Conservation (phyloP, 2,329 filamentous ascomycete genomes). For the Penicillium frequentans region DNA sequence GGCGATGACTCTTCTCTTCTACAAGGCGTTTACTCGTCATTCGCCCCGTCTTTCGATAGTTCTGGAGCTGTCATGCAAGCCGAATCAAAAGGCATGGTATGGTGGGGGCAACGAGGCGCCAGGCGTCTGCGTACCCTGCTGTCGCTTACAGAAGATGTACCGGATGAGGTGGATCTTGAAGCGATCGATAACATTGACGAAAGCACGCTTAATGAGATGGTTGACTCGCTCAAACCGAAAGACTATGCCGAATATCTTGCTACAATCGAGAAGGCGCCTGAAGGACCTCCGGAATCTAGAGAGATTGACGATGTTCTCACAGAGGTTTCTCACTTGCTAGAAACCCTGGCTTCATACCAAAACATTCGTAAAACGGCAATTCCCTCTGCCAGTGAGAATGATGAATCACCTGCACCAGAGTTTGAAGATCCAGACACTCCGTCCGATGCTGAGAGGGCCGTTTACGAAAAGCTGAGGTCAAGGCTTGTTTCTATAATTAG, state of each 20-base stretch:
- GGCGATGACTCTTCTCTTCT: conserved; percentile 39
- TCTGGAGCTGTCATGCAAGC: conserved; percentile 43
- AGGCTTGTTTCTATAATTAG: conserved; percentile 73
- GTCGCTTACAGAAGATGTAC: conserved; percentile 23
- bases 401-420: conserved; percentile 25
- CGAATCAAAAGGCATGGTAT: conserved; percentile 45
- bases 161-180: conserved; percentile 21
- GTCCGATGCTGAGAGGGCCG: conserved; percentile 55
- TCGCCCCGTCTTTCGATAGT: conserved; percentile 50
- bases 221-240: conserved; percentile 43
- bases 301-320: conserved; percentile 53
- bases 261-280: conserved; percentile 18
- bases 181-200: conserved; percentile 41
- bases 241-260: conserved; percentile 27
- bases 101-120: conserved; percentile 47
- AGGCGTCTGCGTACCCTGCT: conserved; percentile 39
- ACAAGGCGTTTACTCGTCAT: conserved; percentile 49
- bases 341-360: conserved; percentile 63
- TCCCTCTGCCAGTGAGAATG: conserved; percentile 28
- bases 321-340: conserved; percentile 60
- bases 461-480: conserved; percentile 72
- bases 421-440: conserved; percentile 51
- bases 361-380: conserved; percentile 55
- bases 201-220: conserved; percentile 41
- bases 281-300: conserved; percentile 42